phyloP scores from a whole-genome alignment of 176 grass and related monocot species.

The Cenchrus fungigraminus region DNA sequence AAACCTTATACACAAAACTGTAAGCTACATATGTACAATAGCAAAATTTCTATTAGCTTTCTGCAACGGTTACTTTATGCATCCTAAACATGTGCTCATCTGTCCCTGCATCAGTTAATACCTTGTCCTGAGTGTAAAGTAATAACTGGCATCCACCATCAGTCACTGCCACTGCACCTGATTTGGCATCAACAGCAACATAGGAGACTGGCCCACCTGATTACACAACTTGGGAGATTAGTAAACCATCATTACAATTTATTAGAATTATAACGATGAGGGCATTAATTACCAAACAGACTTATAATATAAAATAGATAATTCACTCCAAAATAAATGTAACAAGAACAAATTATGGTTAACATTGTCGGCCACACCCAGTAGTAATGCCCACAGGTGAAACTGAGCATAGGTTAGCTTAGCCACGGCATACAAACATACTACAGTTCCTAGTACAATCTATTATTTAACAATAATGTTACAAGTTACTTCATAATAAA shows the following conservation, averaged over 20 bases:
- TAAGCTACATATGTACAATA: not conserved
- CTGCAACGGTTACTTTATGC: not conserved
- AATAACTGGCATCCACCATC: slow-evolving; percentile 52
- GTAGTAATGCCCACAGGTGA: not conserved
- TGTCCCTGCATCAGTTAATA: not conserved
- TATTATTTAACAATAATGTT: slow-evolving; percentile 11
- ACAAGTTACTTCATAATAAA: slow-evolving; percentile 8
- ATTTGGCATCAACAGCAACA: slow-evolving; percentile 48
- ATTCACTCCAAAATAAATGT: slow-evolving; percentile 7
- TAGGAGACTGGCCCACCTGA: slow-evolving; percentile 51
- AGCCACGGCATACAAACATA: not conserved
- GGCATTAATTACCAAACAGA: not conserved
- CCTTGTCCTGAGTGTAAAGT: slow-evolving; percentile 46
- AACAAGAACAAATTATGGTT: slow-evolving; percentile 3
- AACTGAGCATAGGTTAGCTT: not conserved
- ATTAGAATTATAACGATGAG: not conserved
- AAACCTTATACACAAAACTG: not conserved
- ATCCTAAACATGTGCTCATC: not conserved
- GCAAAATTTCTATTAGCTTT: not conserved
- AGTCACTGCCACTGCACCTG: slow-evolving; percentile 59
- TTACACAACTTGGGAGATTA: slow-evolving; percentile 9
- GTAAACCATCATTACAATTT: slow-evolving; percentile 8
- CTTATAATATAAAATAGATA: slow-evolving; percentile 33
- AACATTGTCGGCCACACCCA: not conserved
- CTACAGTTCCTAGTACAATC: not conserved